Base-by-base conservation (phyloP, 2,329 filamentous ascomycete genomes). In the Alternaria hordeiaustralica region DNA sequence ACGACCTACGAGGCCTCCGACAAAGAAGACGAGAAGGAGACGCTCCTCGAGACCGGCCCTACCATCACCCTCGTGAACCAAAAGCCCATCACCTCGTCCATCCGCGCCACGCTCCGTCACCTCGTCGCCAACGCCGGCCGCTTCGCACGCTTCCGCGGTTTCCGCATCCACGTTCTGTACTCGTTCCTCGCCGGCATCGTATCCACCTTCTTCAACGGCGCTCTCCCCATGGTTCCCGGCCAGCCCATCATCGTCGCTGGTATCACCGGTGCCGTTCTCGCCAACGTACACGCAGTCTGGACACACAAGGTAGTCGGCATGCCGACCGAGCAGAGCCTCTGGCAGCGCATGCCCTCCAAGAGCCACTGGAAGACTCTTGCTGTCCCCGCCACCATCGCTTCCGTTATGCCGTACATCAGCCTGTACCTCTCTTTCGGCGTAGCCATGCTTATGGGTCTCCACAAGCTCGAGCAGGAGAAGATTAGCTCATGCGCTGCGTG, bases 221-320 rank as follows among this genome's bases (percentile, higher is more conserved):
- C 82, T 49, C 70, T 84, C 30, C 74, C 81, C 55, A n/a, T 74
- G 45, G 65, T 82, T 43, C 75, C 87, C 20, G 80, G 85, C 62
- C 78, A 83, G 60, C 75, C 83, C 55, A 68, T 89, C 58, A 43
- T 92, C 58, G 83, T 84, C 58, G 84, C 84, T 57, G 84, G 90
- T 54, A 61, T 91, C 45, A 84, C 88, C 25, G 84, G 87, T 55
- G 79, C 95, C 21, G 79, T 87, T 20, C 83, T 92, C 30, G 87
- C 90, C 41, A 91, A 91, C 73, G 79, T 95, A 63, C 87, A 88
- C 77, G 87, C 94, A 70, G 87, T 88, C 57, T 97, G 94, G 93
- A 92, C 94, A 4, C 93, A 97, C 77, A 90, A 92, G 73, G 88
- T 97, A 77, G 94, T 97, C 75, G 90, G 92, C 2, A 84, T 88